Evolutionary conservation across 352 stramenopile genomes (phyloP).

Genomic region (Phytopythium vexans): DNA sequence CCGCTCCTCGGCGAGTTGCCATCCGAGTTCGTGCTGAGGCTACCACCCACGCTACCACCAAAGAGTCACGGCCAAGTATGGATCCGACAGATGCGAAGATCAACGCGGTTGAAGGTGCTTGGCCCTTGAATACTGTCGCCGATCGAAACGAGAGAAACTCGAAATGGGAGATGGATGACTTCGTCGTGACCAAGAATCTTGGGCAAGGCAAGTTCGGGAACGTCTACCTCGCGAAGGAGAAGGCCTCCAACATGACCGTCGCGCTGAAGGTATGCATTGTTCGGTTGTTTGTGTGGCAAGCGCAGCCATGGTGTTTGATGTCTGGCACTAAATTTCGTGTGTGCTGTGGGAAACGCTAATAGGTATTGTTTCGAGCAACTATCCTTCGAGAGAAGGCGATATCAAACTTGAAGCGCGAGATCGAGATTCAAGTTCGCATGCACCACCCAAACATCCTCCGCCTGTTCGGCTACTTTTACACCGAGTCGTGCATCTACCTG

Average conservation of each 20-base stretch:
- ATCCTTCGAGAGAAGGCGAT: slow-evolving; percentile 50
- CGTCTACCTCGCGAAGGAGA: slow-evolving; percentile 79
- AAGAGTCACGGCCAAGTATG: slow-evolving; percentile 8
- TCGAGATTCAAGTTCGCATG: slow-evolving; percentile 82
- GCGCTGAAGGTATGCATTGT: slow-evolving; percentile 63
- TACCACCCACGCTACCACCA: slow-evolving; percentile 9
- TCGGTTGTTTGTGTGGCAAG: neutral
- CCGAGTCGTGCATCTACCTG: slow-evolving; percentile 79
- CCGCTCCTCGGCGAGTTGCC: slow-evolving; percentile 30
- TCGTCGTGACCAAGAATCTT: slow-evolving; percentile 71
- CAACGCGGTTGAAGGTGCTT: slow-evolving; percentile 44
- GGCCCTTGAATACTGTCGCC: slow-evolving; percentile 29
- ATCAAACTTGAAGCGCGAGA: slow-evolving; percentile 72
- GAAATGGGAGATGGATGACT: slow-evolving; percentile 79
- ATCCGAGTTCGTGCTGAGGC: slow-evolving; percentile 18
- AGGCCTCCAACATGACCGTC: slow-evolving; percentile 55
- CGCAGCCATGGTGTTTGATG: neutral
- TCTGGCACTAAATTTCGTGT: neutral
- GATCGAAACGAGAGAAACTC: slow-evolving; percentile 45
- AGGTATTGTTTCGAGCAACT: slow-evolving; percentile 71
- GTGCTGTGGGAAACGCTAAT: neutral
- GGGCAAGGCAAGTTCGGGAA: slow-evolving; percentile 87
- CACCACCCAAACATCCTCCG: slow-evolving; percentile 72
- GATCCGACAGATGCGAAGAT: slow-evolving; percentile 20
- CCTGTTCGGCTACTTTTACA: slow-evolving; percentile 85